Base-by-base conservation (phyloP, 139 green algal genomes). In the Haematococcus sp. region DNA sequence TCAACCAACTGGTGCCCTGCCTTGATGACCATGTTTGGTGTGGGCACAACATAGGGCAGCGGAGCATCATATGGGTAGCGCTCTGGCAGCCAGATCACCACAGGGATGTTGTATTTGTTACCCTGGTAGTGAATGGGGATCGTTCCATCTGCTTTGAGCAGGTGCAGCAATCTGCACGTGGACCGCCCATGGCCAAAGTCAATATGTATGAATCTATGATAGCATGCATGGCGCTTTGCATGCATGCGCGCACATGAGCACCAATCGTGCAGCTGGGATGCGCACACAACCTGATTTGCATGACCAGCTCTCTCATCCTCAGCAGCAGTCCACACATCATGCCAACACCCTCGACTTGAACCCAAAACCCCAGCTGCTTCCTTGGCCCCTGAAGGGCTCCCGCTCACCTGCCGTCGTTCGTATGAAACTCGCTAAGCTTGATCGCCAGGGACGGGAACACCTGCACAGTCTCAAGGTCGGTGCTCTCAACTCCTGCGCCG, bases 91-190 rank as follows among this genome's bases (percentile, higher is more conserved):
- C 88, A 98, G 2, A 97, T 63, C 0, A 78, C 76, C 34, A 97
- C 77, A 0, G 94, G 94, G n/a, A 98, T 94, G 88, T 98, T 97
- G 87, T 98, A 98, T 70, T 93, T 94, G 40, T 77, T 74, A 22
- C 78, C 81, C 89, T 91, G 84, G 74, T 94, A 95, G 67, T 90
- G 90, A 67, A 98, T 94, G 22, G 93, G 93, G 2, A 97, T 78
- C 0, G 93, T 98, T 23, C 93, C 93, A 34, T 94, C 85, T 5
- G 83, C 85, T 75, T 90, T 84, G n/a, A 98, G 81, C 40, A 96
- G 70, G 25, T 87, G 63, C 16, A 82, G 58, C 0, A 76, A 49
- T 33, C 86, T 91, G 86, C 63, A 65, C 11, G 32, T n/a, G 23
- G 16, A 27, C 32, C 20, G 1, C 23, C 54, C 1, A 17, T 23